A percentile compares a stretch with the other conserved stretches of the same genome.
phyloP scores from a whole-genome alignment of 2,329 filamentous ascomycete genomes.

The Penicillium rolfsii region DNA sequence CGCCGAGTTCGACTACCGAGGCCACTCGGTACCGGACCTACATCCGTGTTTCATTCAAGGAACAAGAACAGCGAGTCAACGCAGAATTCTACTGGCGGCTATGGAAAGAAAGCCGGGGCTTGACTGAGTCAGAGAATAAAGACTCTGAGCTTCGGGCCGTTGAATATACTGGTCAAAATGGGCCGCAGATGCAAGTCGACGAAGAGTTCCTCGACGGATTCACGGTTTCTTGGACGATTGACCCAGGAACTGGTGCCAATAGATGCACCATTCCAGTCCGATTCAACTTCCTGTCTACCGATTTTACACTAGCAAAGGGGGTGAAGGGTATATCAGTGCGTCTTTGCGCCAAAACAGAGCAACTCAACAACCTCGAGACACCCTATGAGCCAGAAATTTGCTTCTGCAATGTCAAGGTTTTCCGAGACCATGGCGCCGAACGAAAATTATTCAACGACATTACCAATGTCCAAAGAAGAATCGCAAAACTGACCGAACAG shows the following conservation, averaged over 20 bases:
- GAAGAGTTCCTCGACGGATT: conserved; percentile 16
- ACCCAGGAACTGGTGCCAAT: conserved; percentile 45
- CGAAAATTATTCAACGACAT: conserved; percentile 59
- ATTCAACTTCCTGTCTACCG: conserved; percentile 94
- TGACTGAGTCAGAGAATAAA: conserved; percentile 56
- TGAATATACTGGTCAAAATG: conserved; percentile 1
- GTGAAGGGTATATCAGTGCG: conserved; percentile 92
- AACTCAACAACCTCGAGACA: conserved; percentile 46
- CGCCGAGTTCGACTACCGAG: not conserved
- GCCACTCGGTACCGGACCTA: conserved; percentile 63
- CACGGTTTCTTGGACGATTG: conserved; percentile 14
- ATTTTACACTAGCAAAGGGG: conserved; percentile 94
- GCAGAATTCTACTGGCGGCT: conserved; percentile 79
- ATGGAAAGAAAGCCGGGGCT: conserved; percentile 86
- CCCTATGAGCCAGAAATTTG: conserved; percentile 59
- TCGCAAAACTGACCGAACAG: conserved; percentile 12
- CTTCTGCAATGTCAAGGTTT: conserved; percentile 92
- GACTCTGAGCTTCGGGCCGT: conserved; percentile 41
- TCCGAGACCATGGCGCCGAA: conserved; percentile 88
- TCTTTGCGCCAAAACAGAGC: conserved; percentile 81
- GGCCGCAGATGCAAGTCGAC: conserved; percentile 8
- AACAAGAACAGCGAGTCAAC: conserved; percentile 81
- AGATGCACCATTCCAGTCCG: conserved; percentile 83
- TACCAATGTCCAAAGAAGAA: not conserved
- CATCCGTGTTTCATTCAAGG: conserved; percentile 87